These are phyloP conservation scores for Macrolepiota albuminosa DNA, from an alignment of 768 basidiomycete genomes.

Conservation along the genomic window DNA sequence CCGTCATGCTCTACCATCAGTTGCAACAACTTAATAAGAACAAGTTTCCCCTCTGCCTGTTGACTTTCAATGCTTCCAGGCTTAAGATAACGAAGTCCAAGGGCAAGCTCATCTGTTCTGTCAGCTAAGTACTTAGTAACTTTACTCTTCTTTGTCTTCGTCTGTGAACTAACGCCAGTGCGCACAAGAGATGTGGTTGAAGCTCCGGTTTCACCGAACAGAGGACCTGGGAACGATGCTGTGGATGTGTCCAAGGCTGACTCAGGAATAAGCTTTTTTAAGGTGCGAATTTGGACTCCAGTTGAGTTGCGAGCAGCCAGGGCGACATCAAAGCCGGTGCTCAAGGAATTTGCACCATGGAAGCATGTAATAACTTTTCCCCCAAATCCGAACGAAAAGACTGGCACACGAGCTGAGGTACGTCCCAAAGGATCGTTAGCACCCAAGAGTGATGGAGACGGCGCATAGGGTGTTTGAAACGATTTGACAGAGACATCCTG, in stretches of 20 bases:
- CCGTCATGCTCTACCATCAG: constrained; percentile 90
- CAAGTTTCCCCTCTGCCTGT: constrained; percentile 70
- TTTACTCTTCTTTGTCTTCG: constrained; percentile 80
- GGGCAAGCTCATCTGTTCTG: constrained; percentile 70
- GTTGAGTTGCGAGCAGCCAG: constrained; percentile 68
- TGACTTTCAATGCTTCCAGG: constrained; percentile 46
- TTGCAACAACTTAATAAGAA: constrained; percentile 68
- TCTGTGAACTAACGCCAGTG: constrained; percentile 54
- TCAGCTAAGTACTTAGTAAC: constrained; percentile 75
- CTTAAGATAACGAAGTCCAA: constrained; percentile 68
- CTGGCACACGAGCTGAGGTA: constrained; percentile 65
- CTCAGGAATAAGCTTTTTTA: constrained; percentile 69
- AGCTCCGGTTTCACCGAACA: constrained; percentile 72
- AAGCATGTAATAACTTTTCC: constrained; percentile 88
- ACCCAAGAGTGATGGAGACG: constrained; percentile 78
- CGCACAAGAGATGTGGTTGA: constrained; percentile 66
- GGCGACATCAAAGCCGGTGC: constrained; percentile 75
- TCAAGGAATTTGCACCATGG: constrained; percentile 61
- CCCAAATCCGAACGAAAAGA: constrained; percentile 92
- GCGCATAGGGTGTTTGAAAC: constrained; percentile 63
- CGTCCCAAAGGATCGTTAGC: constrained; percentile 80
- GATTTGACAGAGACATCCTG: constrained; percentile 35
- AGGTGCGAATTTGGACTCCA: constrained; percentile 57
- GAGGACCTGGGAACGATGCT: constrained; percentile 77
- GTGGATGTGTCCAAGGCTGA: constrained; percentile 52